phyloP scores from a whole-genome alignment of 2,329 filamentous ascomycete genomes.

The Cytospora paraplurivora region DNA sequence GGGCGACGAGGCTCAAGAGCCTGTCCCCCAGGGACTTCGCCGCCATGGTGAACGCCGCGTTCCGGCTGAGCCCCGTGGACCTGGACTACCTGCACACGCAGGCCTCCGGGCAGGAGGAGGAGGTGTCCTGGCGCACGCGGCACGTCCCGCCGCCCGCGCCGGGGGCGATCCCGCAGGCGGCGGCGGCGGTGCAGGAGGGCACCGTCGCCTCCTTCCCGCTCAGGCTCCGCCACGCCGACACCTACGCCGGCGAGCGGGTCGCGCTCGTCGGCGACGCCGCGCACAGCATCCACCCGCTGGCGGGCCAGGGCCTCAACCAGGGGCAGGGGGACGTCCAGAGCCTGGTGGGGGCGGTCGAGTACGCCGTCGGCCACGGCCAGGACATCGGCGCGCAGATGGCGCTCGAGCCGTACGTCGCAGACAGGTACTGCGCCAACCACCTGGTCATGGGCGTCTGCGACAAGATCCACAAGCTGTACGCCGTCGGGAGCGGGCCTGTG shows the following conservation, averaged over 20 bases:
- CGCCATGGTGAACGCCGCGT: slow-evolving; percentile 90
- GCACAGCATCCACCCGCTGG: slow-evolving; percentile 92
- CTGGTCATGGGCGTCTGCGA: slow-evolving; percentile 79
- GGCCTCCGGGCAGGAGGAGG: slow-evolving; percentile 62
- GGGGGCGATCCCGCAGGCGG: slow-evolving; percentile 63
- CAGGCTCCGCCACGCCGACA: slow-evolving; percentile 88
- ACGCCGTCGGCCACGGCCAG: slow-evolving; percentile 78
- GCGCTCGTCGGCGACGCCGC: slow-evolving; percentile 93
- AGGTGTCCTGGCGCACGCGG: slow-evolving; percentile 79
- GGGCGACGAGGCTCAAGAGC: slow-evolving; percentile 77
- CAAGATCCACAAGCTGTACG: slow-evolving; percentile 90
- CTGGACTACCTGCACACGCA: slow-evolving; percentile 78
- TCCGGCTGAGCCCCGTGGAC: slow-evolving; percentile 78
- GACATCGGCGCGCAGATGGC: slow-evolving; percentile 80
- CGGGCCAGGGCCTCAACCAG: slow-evolving; percentile 91
- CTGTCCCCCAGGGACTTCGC: slow-evolving; percentile 73
- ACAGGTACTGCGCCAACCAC: slow-evolving; percentile 82
- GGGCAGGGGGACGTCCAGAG: slow-evolving; percentile 87
- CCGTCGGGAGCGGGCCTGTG: slow-evolving; percentile 75
- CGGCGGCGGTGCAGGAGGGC: slow-evolving; percentile 72
- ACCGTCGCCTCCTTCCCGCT: slow-evolving; percentile 89
- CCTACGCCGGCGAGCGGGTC: slow-evolving; percentile 86
- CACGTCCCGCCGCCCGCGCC: slow-evolving; percentile 62
- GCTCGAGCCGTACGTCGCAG: slow-evolving; percentile 77
- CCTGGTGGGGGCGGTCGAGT: slow-evolving; percentile 72